A percentile compares a stretch with the other conserved stretches of the same genome.
phyloP scores from a whole-genome alignment of 176 grass and related monocot species.

The Thalia dealbata region DNA sequence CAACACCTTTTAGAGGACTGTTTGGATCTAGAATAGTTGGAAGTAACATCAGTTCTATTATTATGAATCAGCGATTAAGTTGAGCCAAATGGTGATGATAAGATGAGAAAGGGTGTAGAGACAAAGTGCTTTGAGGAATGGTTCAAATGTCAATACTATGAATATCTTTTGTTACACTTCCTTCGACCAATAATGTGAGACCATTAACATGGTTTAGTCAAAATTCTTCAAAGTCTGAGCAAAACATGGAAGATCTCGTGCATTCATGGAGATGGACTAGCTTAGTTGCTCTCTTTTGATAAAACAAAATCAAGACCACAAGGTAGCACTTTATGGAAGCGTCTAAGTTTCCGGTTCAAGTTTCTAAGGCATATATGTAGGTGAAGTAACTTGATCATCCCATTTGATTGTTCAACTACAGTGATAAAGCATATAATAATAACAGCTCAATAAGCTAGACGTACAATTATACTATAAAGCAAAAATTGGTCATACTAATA shows the following conservation, averaged over 20 bases:
- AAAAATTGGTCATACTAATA: background rate
- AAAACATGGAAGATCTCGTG: background rate
- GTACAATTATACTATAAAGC: background rate
- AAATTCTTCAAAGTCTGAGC: too few relatives aligned
- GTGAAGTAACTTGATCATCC: background rate
- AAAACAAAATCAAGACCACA: background rate
- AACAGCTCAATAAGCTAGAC: background rate
- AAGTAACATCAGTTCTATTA: conserved; percentile 15
- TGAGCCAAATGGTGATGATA: conserved; percentile 3
- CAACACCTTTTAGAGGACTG: conserved; percentile 64
- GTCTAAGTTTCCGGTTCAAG: background rate
- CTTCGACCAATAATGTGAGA: too few relatives aligned
- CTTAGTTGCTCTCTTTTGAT: background rate
- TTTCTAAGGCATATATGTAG: background rate
- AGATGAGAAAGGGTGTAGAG: too few relatives aligned
- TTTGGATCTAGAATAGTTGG: conserved; percentile 31
- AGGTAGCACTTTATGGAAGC: background rate
- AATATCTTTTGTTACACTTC: too few relatives aligned
- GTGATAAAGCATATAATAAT: background rate
- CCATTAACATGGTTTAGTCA: too few relatives aligned
- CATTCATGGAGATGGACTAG: too few relatives aligned
- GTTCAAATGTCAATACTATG: too few relatives aligned
- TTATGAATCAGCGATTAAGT: conserved; percentile 16
- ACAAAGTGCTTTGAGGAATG: too few relatives aligned
- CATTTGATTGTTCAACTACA: background rate